These are phyloP conservation scores for Macrolepiota fuliginosa DNA, from an alignment of 768 basidiomycete genomes.

Conservation along the genomic window DNA sequence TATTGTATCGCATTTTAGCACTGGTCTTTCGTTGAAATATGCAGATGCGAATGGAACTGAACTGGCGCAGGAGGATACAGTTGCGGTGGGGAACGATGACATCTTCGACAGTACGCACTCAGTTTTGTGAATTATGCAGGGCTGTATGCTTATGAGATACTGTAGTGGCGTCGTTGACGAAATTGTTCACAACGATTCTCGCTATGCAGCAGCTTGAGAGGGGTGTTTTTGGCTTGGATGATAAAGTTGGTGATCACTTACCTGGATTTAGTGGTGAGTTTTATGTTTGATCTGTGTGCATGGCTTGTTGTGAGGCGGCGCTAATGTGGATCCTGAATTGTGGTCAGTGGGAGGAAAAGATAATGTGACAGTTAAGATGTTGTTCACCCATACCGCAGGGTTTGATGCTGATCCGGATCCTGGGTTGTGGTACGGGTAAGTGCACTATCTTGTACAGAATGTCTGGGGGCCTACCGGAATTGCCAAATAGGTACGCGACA, in stretches of 20 bases:
- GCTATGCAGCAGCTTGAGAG: slow-evolving; percentile 25
- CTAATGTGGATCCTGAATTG: background rate
- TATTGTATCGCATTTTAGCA: slow-evolving; percentile 25
- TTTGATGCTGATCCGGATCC: slow-evolving; percentile 26
- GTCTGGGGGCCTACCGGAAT: too few species aligned
- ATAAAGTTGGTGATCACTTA: slow-evolving; percentile 21
- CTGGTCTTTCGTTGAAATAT: slow-evolving; percentile 22
- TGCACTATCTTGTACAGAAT: background rate
- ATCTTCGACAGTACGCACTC: slow-evolving; percentile 24
- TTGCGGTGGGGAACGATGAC: slow-evolving; percentile 19
- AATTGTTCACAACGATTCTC: slow-evolving; percentile 25
- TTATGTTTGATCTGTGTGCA: background rate
- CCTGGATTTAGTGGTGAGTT: slow-evolving; percentile 23
- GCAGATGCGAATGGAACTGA: slow-evolving; percentile 22
- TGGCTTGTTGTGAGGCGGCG: background rate
- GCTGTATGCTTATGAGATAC: background rate
- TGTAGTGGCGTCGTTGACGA: slow-evolving; percentile 29
- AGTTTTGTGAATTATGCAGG: background rate
- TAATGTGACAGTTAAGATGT: slow-evolving; percentile 25
- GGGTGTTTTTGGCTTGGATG: slow-evolving; percentile 18
- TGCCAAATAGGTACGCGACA: slow-evolving; percentile 19
- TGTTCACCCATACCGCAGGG: slow-evolving; percentile 27
- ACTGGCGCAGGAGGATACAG: slow-evolving; percentile 16
- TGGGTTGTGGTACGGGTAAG: slow-evolving; percentile 23
- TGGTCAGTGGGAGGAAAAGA: slow-evolving; percentile 22